These are phyloP conservation scores for Physcomitrium patens DNA, from an alignment of 225 moss, liverwort and hornwort genomes.

Conservation along the genomic window DNA sequence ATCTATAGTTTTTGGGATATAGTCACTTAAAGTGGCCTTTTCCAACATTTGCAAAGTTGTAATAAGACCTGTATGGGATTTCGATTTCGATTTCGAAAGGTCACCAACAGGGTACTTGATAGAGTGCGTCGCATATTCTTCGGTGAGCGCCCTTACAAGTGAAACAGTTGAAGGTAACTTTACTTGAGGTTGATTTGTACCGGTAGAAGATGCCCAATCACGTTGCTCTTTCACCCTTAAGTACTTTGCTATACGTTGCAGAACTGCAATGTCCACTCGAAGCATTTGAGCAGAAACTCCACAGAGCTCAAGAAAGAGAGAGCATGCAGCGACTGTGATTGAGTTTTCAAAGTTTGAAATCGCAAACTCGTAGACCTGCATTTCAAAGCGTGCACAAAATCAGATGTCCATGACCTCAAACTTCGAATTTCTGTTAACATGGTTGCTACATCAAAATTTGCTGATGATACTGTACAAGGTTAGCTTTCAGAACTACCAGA, in stretches of 20 bases:
- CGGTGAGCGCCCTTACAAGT: conserved; percentile 55
- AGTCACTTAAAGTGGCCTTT: conserved; percentile 65
- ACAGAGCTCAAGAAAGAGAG: conserved; percentile 69
- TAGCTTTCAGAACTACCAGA: not conserved
- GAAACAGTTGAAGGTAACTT: conserved; percentile 23
- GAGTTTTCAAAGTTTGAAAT: conserved; percentile 60
- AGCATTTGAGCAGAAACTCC: conserved; percentile 67
- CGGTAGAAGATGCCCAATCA: conserved; percentile 48
- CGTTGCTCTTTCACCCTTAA: conserved; percentile 48
- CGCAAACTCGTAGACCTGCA: conserved; percentile 55
- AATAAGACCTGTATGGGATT: conserved; percentile 25
- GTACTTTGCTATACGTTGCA: conserved; percentile 65
- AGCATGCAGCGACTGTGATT: conserved; percentile 63
- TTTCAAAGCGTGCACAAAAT: conserved; percentile 10
- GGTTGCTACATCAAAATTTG: not conserved
- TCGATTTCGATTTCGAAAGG: conserved; percentile 15
- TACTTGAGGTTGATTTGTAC: conserved; percentile 28
- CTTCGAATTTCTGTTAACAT: not conserved
- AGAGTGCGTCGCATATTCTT: conserved; percentile 53
- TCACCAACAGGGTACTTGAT: conserved; percentile 33
- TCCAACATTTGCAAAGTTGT: conserved; percentile 62
- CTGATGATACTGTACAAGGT: not conserved
- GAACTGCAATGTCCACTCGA: conserved; percentile 62
- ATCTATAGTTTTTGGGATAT: conserved; percentile 41
- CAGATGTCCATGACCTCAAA: not conserved